These are phyloP conservation scores for Xylariaceae sp. DNA, from an alignment of 2,329 filamentous ascomycete genomes.

Conservation along the genomic window DNA sequence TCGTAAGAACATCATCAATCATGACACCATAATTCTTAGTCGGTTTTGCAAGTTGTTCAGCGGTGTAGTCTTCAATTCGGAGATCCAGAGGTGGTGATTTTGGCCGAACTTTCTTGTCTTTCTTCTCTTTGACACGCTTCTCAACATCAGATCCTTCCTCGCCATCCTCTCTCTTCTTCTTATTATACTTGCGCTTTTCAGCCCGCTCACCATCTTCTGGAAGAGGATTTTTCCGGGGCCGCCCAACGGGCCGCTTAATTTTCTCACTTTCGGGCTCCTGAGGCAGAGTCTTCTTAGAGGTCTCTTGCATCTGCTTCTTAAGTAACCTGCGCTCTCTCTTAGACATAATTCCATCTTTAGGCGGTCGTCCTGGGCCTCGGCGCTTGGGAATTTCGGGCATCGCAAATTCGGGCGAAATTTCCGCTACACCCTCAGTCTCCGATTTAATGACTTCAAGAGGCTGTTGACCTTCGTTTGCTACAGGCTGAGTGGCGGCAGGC, in stretches of 20 bases:
- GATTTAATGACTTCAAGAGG: slow-evolving; percentile 13
- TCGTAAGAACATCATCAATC: slow-evolving; percentile 64
- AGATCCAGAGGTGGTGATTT: slow-evolving; percentile 67
- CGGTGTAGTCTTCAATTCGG: slow-evolving; percentile 60
- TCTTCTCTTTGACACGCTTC: slow-evolving; percentile 61
- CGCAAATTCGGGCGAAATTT: slow-evolving; percentile 41
- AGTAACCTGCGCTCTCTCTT: slow-evolving; percentile 73
- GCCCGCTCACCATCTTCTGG: slow-evolving; percentile 62
- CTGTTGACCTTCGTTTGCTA: slow-evolving; percentile 14
- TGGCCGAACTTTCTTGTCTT: slow-evolving; percentile 63
- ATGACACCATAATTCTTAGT: slow-evolving; percentile 67
- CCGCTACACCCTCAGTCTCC: slow-evolving; percentile 18
- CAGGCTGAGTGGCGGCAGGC: slow-evolving; percentile 7
- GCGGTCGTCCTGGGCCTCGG: slow-evolving; percentile 79
- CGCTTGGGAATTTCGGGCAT: slow-evolving; percentile 63
- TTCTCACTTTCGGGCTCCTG: slow-evolving; percentile 55
- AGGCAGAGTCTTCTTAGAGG: slow-evolving; percentile 57
- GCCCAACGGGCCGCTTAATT: slow-evolving; percentile 68
- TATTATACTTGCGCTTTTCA: slow-evolving; percentile 71
- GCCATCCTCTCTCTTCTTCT: slow-evolving; percentile 64
- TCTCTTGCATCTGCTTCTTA: slow-evolving; percentile 63
- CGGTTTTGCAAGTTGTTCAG: slow-evolving; percentile 64
- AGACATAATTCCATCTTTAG: slow-evolving; percentile 84
- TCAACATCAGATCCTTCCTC: slow-evolving; percentile 63
- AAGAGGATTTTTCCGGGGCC: slow-evolving; percentile 67